These are phyloP conservation scores for Aegilops speltoides DNA, from an alignment of 176 grass and related monocot species.

Conservation along the genomic window DNA sequence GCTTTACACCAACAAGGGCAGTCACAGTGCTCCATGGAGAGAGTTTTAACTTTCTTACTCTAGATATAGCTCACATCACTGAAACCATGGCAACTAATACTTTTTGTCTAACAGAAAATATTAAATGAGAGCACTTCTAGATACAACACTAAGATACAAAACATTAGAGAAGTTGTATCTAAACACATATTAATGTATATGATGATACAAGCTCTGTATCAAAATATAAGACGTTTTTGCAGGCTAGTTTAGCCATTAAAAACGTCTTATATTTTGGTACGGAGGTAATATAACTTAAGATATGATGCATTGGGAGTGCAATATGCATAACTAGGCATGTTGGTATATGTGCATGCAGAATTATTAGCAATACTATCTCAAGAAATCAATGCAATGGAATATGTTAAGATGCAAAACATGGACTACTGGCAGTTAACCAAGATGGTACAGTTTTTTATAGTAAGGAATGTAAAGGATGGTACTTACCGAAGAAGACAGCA, in stretches of 20 bases:
- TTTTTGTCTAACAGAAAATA: not conserved
- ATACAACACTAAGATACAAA: no score
- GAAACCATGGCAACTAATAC: not conserved
- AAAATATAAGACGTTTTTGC: no score
- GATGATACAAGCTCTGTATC: no score
- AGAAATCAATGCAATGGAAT: not conserved
- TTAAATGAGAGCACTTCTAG: not conserved
- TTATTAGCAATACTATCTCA: not conserved
- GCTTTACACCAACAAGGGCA: not conserved
- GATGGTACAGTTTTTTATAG: not conserved
- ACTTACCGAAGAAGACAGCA: not conserved
- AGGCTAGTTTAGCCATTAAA: no score
- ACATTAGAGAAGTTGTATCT: not conserved
- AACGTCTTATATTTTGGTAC: no score
- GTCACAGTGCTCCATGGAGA: not conserved
- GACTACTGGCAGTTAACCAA: not conserved
- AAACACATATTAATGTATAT: not conserved
- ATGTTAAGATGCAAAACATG: not conserved
- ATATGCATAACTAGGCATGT: not conserved
- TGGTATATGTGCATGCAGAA: not conserved
- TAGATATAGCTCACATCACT: not conserved
- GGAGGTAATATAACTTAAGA: no score
- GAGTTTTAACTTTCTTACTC: not conserved
- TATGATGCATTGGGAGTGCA: no score
- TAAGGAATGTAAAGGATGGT: not conserved